Evolutionary conservation across 2,329 filamentous ascomycete genomes (phyloP), one percentile per base, ranked within the genome.

Genomic region (Hymenoscyphus repandus): DNA sequence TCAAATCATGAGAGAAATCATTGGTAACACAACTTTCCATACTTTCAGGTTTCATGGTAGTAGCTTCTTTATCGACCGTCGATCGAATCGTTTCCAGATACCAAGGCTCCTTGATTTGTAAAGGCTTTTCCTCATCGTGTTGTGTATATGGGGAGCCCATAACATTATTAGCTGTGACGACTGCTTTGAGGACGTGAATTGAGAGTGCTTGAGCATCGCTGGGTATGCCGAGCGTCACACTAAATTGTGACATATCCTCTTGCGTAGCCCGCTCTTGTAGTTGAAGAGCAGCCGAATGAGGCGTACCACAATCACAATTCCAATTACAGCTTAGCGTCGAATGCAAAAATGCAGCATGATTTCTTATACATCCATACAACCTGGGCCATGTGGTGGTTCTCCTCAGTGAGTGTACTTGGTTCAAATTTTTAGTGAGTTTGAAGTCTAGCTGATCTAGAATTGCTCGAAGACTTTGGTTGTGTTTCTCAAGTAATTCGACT

Each of bases 261-360:
- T 51, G 50, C n/a, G 53, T 53, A 6, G 33, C 45, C 13, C 57
- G 52, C 42, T 50, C 45, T 36, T 63, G 54, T 3, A 63, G 41
- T n/a, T 54, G 55, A 44, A 63, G 55, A 3, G 46, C 51, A 11
- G 56, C 47, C 7, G 36, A 18, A 46, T 63, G 59, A 18, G 52
- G 50, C 17, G 34, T 15, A 11, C 39, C 46, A 50, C 58, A 63
- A 38, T 51, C 45, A 42, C 61, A 63, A 31, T 54, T 56, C 59
- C 58, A 63, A 9, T 55, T 47, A 40, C 54, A 50, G 34, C 38
- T 56, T 13, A 63, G 30, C 6, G 54, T 59, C 4, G 51, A 50
- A 38, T 63, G 57, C n/a, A 63, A 41, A 34, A 49, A 57, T 31
- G 27, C 44, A 6, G 61, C 61, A 30, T 63, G 58, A 9, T 15